A percentile compares a stretch with the other conserved stretches of the same genome.
Evolutionary conservation across 805 yeast species (phyloP).

Genomic region (Candida sithepensis): DNA sequence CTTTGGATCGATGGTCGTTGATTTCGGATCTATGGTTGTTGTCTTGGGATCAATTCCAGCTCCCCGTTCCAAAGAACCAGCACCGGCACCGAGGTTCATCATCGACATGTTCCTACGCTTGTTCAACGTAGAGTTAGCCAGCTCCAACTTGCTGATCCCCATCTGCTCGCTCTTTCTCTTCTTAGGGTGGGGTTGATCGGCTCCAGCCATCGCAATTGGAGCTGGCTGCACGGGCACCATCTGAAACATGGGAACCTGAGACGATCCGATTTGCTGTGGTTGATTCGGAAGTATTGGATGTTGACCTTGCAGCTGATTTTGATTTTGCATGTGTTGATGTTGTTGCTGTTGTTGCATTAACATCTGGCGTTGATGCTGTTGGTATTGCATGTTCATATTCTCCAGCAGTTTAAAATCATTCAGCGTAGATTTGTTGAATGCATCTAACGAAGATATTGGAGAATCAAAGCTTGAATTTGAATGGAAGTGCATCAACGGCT

Average conservation of each 20-base stretch:
- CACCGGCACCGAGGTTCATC: neutral
- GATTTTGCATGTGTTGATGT: constrained; percentile 10
- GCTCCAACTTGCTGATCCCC: constrained; percentile 24
- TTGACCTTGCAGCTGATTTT: neutral
- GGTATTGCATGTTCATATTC: constrained; percentile 14
- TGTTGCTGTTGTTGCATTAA: constrained; percentile 14
- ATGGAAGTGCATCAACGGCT: constrained; percentile 51
- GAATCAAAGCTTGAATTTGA: constrained; percentile 46
- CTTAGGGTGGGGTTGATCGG: neutral
- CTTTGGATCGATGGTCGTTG: neutral
- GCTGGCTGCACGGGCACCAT: neutral
- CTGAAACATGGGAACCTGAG: neutral
- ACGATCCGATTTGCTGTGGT: neutral
- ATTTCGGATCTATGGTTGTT: neutral
- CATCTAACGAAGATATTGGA: constrained; percentile 50
- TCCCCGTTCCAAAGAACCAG: neutral
- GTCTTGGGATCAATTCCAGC: neutral
- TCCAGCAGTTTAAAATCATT: constrained; percentile 17
- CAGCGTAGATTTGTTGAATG: constrained; percentile 35
- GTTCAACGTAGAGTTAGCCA: constrained; percentile 32
- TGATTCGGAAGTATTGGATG: neutral
- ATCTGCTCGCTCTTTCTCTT: constrained; percentile 12
- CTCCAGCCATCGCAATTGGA: neutral
- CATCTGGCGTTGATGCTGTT: constrained; percentile 17
- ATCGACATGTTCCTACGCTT: constrained; percentile 30